Percentiles rank a stretch among this genome's conserved stretches.
phyloP scores from a whole-genome alignment of 371 early-diverging fungal genomes.

The Mucor indicus region DNA sequence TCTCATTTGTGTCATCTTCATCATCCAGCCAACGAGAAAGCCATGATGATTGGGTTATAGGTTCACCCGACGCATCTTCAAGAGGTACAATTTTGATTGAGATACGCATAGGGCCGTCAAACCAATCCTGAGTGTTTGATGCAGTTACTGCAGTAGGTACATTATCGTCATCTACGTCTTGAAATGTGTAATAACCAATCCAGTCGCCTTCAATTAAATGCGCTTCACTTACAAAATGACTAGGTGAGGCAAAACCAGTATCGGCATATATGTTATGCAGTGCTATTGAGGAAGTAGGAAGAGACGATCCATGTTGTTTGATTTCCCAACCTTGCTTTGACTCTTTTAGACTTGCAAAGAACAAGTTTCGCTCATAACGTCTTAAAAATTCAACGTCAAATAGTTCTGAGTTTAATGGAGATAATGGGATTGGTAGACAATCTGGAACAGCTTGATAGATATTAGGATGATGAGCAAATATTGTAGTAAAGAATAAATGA shows the following conservation, averaged over 20 bases:
- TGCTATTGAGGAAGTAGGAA: no score
- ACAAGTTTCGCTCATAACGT: slow-evolving; percentile 38
- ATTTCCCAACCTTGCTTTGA: slow-evolving; percentile 19
- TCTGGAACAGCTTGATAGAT: slow-evolving; percentile 36
- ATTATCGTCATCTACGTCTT: slow-evolving; percentile 29
- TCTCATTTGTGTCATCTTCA: background rate
- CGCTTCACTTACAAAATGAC: slow-evolving; percentile 39
- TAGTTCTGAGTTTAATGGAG: slow-evolving; percentile 24
- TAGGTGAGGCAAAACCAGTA: slow-evolving; percentile 33
- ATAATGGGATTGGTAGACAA: slow-evolving; percentile 41
- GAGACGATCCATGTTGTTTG: slow-evolving; percentile 6
- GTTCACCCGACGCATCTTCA: slow-evolving; percentile 22
- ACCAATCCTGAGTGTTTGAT: slow-evolving; percentile 29
- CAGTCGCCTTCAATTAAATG: slow-evolving; percentile 46
- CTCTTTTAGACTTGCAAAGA: slow-evolving; percentile 20
- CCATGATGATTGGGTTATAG: slow-evolving; percentile 18
- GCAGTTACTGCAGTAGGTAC: no score
- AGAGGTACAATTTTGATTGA: slow-evolving; percentile 39
- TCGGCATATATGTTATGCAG: slow-evolving; percentile 26
- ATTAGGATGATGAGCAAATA: slow-evolving; percentile 43
- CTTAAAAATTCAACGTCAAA: slow-evolving; percentile 47
- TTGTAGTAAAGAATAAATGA: slow-evolving; percentile 43
- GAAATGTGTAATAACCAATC: slow-evolving; percentile 48
- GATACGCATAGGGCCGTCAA: slow-evolving; percentile 46
- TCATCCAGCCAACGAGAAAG: slow-evolving; percentile 22